Base-by-base conservation (phyloP, 192 early-diverging fungal genomes). In the Podila verticillata region DNA sequence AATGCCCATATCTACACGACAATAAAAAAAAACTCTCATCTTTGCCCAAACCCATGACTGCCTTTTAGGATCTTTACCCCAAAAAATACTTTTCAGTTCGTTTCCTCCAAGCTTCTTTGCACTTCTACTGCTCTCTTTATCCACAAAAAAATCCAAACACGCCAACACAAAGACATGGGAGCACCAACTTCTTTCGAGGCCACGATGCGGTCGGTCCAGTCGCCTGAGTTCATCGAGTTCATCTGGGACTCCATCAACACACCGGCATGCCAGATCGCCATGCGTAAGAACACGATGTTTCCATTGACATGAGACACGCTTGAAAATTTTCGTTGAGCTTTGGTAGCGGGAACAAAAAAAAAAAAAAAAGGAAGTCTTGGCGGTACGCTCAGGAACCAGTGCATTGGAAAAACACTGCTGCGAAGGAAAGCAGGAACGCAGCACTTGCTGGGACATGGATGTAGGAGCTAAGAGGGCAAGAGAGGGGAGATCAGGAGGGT, bases 241-340 rank as follows among this genome's bases (percentile, higher is more conserved):
- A 13, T 80, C 24, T 80, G 69, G 70, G 22, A 64, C 17, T 70
- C 70, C 65, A 68, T 80, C 70, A 80, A 80, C 66, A 68, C 49
- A 0, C 54, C 70, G 6, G 22, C 77, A 72, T 72, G 65, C 61
- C 77, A 72, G 29, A 34, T 72, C 57, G 77, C 77, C 70, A 80
- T 80, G 30, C 57, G 77, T 80, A 80, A 64, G 77, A 24, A 29
- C 19, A 44, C 10, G 32, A 17, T 24, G 17, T 56, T 66, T 54
- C 39, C 39, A 44, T 44, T 15, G 3, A 44, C 39, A 44, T 44
- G 39, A 44, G 39, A 44, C 39, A 44, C 56, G 49, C 19, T 28
- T 32, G 19, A 7, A 17, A 44, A 15, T 44, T 44, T 44, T 44
- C 39, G 39, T 44, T 44, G 39, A 15, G 5, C 20, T 62, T 62